Evolutionary conservation across 225 moss, liverwort and hornwort species (phyloP).

Genomic region (Pleurozium schreberi): DNA sequence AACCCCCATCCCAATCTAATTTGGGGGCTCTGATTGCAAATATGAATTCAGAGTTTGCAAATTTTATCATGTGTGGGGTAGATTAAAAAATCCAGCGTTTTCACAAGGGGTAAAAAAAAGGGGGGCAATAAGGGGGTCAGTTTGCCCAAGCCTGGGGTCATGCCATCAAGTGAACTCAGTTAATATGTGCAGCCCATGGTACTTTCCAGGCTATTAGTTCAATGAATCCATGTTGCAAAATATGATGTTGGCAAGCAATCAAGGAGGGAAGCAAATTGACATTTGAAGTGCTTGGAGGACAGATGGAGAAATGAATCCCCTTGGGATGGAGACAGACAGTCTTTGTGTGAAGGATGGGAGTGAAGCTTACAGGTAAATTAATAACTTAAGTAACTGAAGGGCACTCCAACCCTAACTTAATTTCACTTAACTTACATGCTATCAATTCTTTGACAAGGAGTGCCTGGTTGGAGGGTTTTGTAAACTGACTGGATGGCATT

Average conservation of each 20-base stretch:
- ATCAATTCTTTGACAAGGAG: not conserved
- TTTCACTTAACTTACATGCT: too few relatives aligned
- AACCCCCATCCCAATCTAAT: too few relatives aligned
- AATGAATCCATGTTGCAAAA: not conserved
- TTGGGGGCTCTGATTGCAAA: too few relatives aligned
- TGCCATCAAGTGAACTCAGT: too few relatives aligned
- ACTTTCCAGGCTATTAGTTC: not conserved
- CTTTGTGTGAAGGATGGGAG: not conserved
- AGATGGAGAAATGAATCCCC: not conserved
- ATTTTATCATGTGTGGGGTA: too few relatives aligned
- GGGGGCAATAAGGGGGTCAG: too few relatives aligned
- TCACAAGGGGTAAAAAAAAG: too few relatives aligned
- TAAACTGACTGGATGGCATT: not conserved
- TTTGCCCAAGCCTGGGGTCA: too few relatives aligned
- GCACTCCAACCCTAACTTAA: not conserved
- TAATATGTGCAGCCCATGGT: too few relatives aligned
- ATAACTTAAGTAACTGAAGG: too few relatives aligned
- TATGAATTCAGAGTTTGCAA: too few relatives aligned
- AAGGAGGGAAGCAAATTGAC: not conserved
- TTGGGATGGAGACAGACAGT: not conserved
- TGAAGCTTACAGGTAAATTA: not conserved
- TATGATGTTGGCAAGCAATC: not conserved
- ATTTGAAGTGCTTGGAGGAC: not conserved
- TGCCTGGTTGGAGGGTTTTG: not conserved
- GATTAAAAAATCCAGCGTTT: too few relatives aligned